Evolutionary conservation across 2,329 filamentous ascomycete genomes (phyloP).

Genomic region (Xylaria sp.): DNA sequence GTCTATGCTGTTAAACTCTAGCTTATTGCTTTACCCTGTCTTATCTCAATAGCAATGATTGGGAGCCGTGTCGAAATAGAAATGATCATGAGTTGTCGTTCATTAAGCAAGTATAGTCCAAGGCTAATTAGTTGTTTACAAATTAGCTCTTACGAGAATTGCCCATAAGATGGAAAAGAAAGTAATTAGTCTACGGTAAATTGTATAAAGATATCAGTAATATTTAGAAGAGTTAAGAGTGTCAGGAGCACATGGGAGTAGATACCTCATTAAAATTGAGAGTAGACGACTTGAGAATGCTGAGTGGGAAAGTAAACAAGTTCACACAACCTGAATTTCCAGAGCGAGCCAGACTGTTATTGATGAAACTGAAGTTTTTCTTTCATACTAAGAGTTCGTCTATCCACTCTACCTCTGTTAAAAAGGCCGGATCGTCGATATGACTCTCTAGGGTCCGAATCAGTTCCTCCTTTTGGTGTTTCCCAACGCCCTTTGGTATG

Average conservation of each 20-base stretch:
- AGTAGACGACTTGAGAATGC: background rate
- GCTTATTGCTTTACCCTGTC: background rate
- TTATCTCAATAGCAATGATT: background rate
- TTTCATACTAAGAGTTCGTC: background rate
- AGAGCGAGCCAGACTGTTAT: conserved; percentile 1
- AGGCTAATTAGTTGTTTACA: background rate
- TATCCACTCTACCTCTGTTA: background rate
- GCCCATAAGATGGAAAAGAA: background rate
- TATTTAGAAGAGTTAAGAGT: no score
- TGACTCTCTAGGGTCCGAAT: background rate
- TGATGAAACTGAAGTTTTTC: background rate
- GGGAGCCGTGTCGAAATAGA: background rate
- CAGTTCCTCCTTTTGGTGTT: conserved; percentile 14
- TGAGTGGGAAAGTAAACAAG: background rate
- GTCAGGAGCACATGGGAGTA: background rate
- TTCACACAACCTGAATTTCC: background rate
- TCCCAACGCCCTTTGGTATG: conserved; percentile 19
- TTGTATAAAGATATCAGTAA: background rate
- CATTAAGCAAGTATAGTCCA: background rate
- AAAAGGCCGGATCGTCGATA: background rate
- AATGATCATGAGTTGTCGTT: background rate
- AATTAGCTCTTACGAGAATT: background rate
- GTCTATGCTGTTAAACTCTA: no score
- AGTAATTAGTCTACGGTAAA: background rate
- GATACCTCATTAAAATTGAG: background rate